Evolutionary conservation across 106 monocot genomes (phyloP).

Genomic region (Xerophyta viscosa): DNA sequence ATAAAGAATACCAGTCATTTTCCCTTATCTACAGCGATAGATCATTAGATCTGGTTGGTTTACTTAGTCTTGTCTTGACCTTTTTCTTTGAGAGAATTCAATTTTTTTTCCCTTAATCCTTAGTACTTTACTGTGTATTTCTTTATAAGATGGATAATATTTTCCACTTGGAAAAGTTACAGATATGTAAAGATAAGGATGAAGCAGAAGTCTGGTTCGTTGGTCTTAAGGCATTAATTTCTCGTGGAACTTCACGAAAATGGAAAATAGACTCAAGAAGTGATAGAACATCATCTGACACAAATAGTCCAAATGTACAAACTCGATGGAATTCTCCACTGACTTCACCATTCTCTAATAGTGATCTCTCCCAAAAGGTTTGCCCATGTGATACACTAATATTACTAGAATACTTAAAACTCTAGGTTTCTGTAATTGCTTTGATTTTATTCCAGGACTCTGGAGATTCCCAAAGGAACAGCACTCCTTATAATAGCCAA

Average conservation of each 20-base stretch:
- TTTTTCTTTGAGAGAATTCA: neutral
- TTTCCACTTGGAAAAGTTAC: constrained; percentile 5
- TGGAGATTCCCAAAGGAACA: constrained; percentile 17
- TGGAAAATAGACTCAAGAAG: constrained; percentile 38
- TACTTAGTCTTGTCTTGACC: neutral
- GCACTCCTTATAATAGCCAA: constrained; percentile 21
- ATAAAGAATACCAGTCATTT: constrained; percentile 93
- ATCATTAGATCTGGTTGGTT: constrained; percentile 74
- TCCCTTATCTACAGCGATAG: constrained; percentile 78
- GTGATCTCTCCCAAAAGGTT: constrained; percentile 36
- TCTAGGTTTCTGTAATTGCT: neutral
- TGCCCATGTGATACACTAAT: neutral
- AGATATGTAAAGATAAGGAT: constrained; percentile 85
- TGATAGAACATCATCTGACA: constrained; percentile 35
- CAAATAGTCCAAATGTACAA: constrained; percentile 30
- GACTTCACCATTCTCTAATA: constrained; percentile 19
- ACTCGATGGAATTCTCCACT: constrained; percentile 18
- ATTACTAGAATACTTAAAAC: neutral
- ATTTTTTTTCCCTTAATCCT: neutral
- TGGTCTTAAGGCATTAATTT: constrained; percentile 58
- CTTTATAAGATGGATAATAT: neutral
- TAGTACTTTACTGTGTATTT: neutral
- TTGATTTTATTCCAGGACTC: constrained; percentile 34
- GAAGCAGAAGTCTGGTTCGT: constrained; percentile 83
- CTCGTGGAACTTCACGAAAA: constrained; percentile 21